phyloP scores from a whole-genome alignment of 257 asterid genomes.

The Solanum habrochaites region DNA sequence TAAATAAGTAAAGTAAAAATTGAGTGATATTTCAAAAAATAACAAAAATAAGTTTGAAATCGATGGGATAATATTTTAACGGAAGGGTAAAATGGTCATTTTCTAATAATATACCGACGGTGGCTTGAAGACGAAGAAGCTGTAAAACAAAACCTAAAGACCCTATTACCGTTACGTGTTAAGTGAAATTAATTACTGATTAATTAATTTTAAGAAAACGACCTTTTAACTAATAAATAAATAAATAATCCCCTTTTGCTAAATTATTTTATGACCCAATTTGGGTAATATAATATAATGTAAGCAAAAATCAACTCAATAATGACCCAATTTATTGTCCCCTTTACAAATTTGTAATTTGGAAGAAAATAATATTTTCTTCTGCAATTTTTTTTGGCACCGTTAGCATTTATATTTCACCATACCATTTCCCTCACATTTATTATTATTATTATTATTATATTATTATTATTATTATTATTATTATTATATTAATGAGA shows the following conservation, averaged over 20 bases:
- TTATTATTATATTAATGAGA: not conserved
- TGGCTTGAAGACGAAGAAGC: not conserved
- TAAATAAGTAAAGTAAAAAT: too few relatives aligned
- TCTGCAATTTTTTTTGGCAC: not conserved
- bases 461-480: too few relatives aligned
- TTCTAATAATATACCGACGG: not conserved
- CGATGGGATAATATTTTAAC: too few relatives aligned
- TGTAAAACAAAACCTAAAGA: not conserved
- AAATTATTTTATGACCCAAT: not conserved
- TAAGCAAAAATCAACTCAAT: not conserved
- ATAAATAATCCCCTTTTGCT: not conserved
- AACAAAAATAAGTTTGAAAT: too few relatives aligned
- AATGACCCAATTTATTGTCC: not conserved
- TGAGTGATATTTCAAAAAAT: not conserved
- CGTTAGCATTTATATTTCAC: not conserved
- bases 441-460: not conserved
- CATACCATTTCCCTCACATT: not conserved
- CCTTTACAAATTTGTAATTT: not conserved
- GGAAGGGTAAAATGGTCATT: not conserved
- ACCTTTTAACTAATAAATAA: constrained; percentile 12
- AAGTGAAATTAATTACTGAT: constrained; percentile 1
- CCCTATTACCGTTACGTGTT: not conserved
- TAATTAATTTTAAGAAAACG: constrained; percentile 17
- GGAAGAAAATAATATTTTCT: not conserved
- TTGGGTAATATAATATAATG: not conserved